Evolutionary conservation across 1,139 yeast genomes (phyloP), one percentile per base, ranked within the genome.

Genomic region (Pichia terricola): DNA sequence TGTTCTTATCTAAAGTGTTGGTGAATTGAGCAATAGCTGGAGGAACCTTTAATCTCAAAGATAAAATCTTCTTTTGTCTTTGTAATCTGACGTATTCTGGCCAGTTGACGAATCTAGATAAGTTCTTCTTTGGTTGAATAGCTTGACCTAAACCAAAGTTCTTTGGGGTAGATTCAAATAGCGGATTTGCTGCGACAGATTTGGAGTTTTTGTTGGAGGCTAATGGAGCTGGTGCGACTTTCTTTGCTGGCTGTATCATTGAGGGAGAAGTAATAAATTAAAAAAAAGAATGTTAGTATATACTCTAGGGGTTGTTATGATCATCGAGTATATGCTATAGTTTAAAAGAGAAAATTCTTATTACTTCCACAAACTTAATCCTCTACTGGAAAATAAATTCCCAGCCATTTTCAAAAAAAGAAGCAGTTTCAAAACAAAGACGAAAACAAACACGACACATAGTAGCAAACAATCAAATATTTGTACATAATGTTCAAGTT

Each of bases 11-110:
- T 70, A 91, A 79, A 63, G 91, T 82, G 72, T 82, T 75, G 66
- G 86, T 86, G 81, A 89, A 91, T 75, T 91, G 97, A 58, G 97
- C 78, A 67, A 89, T 81, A 57, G 97, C 84, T 65, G 98, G 98
- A 59, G 98, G 98, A 66, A 89, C 97, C 83, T 89, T 89, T 68
- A 89, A 81, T 81, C 98, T 88, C 71, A 88, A 70, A 62, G 83
- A 76, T 69, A 89, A 79, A 66, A 89, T 84, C 79, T 89, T 89
- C 85, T 81, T 89, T 77, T 91, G 97, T 80, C 97, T 87, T 75
- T 86, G 95, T 60, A 84, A 77, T 77, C 95, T 87, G 60, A 89
- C 94, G 69, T 88, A 88, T 73, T 85, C 94, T 67, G 97, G 97
- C 97, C 97, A 89, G 73, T 84, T 89, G 66, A 88, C 96, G 69